Base-by-base conservation (phyloP, 306 rosid genomes). In the Styphnolobium japonicum region DNA sequence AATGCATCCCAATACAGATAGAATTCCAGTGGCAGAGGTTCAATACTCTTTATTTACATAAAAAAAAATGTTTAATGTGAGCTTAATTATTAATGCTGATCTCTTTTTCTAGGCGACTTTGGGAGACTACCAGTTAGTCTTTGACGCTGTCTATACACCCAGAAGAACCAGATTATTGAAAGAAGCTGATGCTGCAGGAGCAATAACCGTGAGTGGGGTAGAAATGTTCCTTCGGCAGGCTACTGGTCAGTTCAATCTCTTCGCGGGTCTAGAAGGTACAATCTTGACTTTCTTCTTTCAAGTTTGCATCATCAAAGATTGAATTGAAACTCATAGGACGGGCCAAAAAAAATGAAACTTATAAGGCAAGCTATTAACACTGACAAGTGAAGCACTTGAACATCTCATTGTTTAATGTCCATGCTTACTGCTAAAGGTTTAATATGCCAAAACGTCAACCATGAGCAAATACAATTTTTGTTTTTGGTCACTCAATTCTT, bases 181-280 rank as follows among this genome's bases (percentile, higher is more conserved):
- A 70, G 90, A 84, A 37, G 86, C 90, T 1, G 82, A 84, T 65
- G 87, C 84, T n/a, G 82, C 80, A 3, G 90, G 87, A 48, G 86
- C 87, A 60, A 78, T 74, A 49, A 62, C 46, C 5, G 87, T 87
- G 27, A 71, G 86, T 37, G 90, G 90, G 9, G 84, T 84, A 11
- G 90, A 87, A 81, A 84, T 87, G 90, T 87, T 87, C 80, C 82
- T 81, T 51, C 68, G 88, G 61, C 87, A 84, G 53, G 90, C 90
- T 72, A 76, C 67, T 68, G 84, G 74, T 16, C 88, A 87, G 77
- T 69, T 84, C 87, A 87, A 70, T 69, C 86, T 87, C 67, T 84
- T 87, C 84, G 81, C 86, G 0, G 67, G 70, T 16, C 48, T 71
- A 43, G 27, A 77, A 60, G 83, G 83, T 80, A 81, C 40, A 16